Percentiles rank a stretch among this genome's conserved stretches.
These are phyloP conservation scores for Neonectria faginata DNA, from an alignment of 2,329 filamentous ascomycete species.

Conservation along the genomic window DNA sequence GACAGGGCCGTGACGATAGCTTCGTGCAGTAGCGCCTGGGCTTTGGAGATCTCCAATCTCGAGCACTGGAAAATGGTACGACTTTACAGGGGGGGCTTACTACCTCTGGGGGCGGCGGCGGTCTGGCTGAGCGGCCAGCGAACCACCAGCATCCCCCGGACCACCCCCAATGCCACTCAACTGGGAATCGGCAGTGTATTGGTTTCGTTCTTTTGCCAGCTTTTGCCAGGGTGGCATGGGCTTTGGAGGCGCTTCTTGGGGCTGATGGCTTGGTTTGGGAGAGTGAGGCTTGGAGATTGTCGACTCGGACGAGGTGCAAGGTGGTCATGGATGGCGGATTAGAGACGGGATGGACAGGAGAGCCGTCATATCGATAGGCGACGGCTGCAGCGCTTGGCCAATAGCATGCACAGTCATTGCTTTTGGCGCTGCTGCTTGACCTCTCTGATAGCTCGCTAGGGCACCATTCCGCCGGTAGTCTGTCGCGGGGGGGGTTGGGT, in stretches of 20 bases:
- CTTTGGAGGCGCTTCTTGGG: slow-evolving; percentile 21
- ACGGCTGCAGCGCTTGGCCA: slow-evolving; percentile 36
- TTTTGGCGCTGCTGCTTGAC: slow-evolving; percentile 36
- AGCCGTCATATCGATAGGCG: slow-evolving; percentile 18
- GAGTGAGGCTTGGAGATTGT: slow-evolving; percentile 22
- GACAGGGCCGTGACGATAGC: slow-evolving; percentile 41
- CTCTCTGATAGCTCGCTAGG: slow-evolving; percentile 28
- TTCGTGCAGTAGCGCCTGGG: slow-evolving; percentile 42
- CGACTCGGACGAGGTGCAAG: slow-evolving; percentile 9
- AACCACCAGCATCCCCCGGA: slow-evolving; percentile 35
- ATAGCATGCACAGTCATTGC: slow-evolving; percentile 30
- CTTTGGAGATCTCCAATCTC: slow-evolving; percentile 48
- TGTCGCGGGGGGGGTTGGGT: slow-evolving; percentile 24
- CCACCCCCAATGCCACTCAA: slow-evolving; percentile 38
- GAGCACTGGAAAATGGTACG: slow-evolving; percentile 45
- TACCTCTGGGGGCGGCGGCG: slow-evolving; percentile 40
- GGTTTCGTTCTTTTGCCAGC: slow-evolving; percentile 23
- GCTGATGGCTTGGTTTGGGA: slow-evolving; percentile 15
- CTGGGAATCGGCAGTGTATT: slow-evolving; percentile 29
- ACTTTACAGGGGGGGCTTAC: slow-evolving; percentile 39
- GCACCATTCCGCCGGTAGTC: slow-evolving; percentile 33
- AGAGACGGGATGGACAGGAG: slow-evolving; percentile 18
- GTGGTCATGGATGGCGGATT: slow-evolving; percentile 14
- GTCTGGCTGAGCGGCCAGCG: slow-evolving; percentile 37
- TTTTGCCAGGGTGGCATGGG: slow-evolving; percentile 21